Percentiles rank a stretch among this genome's conserved stretches.
phyloP scores from a whole-genome alignment of 768 basidiomycete genomes.

The Coprinopsis sp. region DNA sequence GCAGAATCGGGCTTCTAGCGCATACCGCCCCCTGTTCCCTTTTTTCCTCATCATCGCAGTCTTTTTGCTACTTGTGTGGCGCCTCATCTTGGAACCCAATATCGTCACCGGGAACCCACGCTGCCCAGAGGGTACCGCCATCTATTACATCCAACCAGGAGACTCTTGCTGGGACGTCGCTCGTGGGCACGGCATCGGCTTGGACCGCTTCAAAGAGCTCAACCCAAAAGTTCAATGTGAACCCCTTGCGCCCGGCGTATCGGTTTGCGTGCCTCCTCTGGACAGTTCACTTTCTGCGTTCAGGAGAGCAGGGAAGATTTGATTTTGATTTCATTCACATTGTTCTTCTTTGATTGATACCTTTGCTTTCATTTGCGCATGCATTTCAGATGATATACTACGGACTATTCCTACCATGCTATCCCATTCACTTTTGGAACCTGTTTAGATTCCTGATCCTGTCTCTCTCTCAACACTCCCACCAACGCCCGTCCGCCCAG shows the following conservation, averaged over 20 bases:
- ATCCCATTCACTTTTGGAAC: too few relatives aligned
- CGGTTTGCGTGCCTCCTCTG: slow-evolving; percentile 50
- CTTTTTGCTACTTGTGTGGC: slow-evolving; percentile 59
- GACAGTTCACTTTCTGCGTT: slow-evolving; percentile 4
- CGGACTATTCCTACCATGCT: too few relatives aligned
- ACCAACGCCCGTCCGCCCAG: too few relatives aligned
- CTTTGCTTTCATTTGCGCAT: too few relatives aligned
- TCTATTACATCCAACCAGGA: slow-evolving; percentile 50
- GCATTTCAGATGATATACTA: too few relatives aligned
- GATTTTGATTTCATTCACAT: too few relatives aligned
- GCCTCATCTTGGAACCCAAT: slow-evolving; percentile 44
- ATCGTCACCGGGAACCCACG: slow-evolving; percentile 28
- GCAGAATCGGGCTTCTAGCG: slow-evolving; percentile 22
- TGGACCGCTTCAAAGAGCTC: slow-evolving; percentile 47
- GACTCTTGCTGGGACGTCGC: slow-evolving; percentile 67
- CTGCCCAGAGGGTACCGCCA: slow-evolving; percentile 38
- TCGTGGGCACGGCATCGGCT: slow-evolving; percentile 38
- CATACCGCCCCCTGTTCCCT: slow-evolving; percentile 63
- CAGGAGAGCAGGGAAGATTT: not conserved
- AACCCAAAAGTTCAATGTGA: slow-evolving; percentile 54
- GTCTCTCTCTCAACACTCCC: too few relatives aligned
- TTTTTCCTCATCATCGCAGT: slow-evolving; percentile 70
- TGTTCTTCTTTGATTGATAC: too few relatives aligned
- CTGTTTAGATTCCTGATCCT: too few relatives aligned
- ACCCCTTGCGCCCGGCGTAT: slow-evolving; percentile 54